phyloP scores from a whole-genome alignment of 2,329 filamentous ascomycete species.

The Colletotrichum sp. region DNA sequence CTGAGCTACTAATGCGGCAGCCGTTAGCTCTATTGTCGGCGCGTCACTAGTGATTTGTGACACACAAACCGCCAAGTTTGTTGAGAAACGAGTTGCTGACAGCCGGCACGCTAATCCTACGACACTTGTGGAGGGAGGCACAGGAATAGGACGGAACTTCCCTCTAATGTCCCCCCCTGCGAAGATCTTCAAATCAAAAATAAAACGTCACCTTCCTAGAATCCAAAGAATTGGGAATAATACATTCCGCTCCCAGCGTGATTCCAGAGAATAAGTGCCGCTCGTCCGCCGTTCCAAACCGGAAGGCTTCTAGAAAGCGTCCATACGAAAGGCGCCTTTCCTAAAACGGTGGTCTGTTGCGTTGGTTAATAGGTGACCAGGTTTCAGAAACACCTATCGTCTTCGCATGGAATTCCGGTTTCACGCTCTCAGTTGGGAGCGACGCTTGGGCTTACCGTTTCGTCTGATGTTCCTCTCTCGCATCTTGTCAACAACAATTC shows the following conservation, averaged over 20 bases:
- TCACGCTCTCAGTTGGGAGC: background rate
- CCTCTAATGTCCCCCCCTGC: background rate
- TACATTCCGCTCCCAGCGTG: background rate
- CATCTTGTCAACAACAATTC: conserved; percentile 5
- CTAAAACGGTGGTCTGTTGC: background rate
- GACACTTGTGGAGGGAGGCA: background rate
- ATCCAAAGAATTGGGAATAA: background rate
- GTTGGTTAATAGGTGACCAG: background rate
- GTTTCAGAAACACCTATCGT: conserved; percentile 16
- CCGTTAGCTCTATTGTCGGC: background rate
- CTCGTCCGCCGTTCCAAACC: background rate
- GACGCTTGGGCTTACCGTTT: conserved; percentile 12
- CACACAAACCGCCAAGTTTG: background rate
- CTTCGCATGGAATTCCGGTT: conserved; percentile 22
- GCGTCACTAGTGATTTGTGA: background rate
- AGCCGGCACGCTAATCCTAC: background rate
- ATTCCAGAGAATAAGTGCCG: background rate
- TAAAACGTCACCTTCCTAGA: background rate
- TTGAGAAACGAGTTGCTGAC: background rate
- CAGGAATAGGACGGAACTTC: background rate
- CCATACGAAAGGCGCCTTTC: background rate
- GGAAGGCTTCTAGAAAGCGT: conserved; percentile 6
- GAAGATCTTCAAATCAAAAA: background rate
- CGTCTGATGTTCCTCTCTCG: conserved; percentile 2
- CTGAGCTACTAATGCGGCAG: background rate